A percentile compares a stretch with the other conserved stretches of the same genome.
Conservation (phyloP, 306 rosid species). For the Herpetospermum pedunculosum region DNA sequence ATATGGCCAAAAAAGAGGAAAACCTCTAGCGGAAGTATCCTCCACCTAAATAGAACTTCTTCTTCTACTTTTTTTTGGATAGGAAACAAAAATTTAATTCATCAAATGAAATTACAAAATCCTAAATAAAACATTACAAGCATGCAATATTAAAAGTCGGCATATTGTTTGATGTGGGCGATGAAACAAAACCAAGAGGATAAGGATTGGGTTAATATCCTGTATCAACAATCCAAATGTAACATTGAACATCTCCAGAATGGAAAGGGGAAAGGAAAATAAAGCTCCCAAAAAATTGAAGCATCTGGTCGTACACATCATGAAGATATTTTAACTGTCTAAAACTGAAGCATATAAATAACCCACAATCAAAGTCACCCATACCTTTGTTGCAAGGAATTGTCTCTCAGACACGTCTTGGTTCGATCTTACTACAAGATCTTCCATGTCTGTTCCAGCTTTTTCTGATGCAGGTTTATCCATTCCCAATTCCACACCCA, state of each 20-base stretch:
- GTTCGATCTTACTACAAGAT: conserved; percentile 72
- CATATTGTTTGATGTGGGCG: neutral
- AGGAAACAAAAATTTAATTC: too few species aligned
- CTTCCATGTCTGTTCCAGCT: conserved; percentile 61
- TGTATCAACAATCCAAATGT: neutral
- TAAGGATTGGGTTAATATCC: neutral
- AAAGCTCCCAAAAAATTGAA: neutral
- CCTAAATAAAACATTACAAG: neutral
- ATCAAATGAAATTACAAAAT: too few species aligned
- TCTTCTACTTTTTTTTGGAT: too few species aligned
- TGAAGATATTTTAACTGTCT: neutral
- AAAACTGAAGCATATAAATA: neutral
- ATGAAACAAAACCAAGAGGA: neutral
- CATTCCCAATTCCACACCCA: conserved; percentile 22
- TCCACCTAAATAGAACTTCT: neutral
- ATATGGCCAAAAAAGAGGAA: neutral
- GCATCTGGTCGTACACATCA: neutral
- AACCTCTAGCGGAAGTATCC: neutral
- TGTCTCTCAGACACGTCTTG: conserved; percentile 78
- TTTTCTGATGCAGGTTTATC: conserved; percentile 26
- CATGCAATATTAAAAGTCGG: neutral
- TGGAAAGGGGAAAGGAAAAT: neutral
- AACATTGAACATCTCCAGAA: neutral
- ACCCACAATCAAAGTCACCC: neutral
- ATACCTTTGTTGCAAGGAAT: conserved; percentile 70